These are phyloP conservation scores for Stagonosporopsis cucurbitacearum DNA, from an alignment of 2,329 filamentous ascomycete genomes.

Conservation along the genomic window DNA sequence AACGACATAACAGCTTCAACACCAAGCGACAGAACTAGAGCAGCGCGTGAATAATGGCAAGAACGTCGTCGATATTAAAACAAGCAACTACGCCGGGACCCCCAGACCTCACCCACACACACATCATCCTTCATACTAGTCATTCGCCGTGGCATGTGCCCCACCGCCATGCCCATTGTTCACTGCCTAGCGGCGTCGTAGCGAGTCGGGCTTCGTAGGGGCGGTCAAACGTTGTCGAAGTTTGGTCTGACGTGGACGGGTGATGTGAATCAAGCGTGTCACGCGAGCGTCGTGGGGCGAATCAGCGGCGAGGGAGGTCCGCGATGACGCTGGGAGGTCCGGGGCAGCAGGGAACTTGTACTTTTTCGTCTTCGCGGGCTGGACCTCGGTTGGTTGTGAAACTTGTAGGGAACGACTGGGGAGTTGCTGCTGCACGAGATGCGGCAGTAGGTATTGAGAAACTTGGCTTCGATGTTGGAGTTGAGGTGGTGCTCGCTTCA, in stretches of 20 bases:
- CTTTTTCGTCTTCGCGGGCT: background rate
- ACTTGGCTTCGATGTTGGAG: background rate
- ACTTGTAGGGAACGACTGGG: background rate
- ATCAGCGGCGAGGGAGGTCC: slow-evolving; percentile 14
- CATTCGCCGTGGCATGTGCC: slow-evolving; percentile 15
- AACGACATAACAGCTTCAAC: background rate
- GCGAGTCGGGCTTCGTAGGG: slow-evolving; percentile 15
- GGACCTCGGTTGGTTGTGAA: background rate
- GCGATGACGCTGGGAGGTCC: slow-evolving; percentile 15
- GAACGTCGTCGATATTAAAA: slow-evolving; percentile 2
- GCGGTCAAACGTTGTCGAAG: slow-evolving; percentile 13
- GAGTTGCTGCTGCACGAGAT: background rate
- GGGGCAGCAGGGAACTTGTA: slow-evolving; percentile 11
- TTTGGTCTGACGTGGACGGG: slow-evolving; percentile 19
- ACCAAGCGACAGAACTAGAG: background rate
- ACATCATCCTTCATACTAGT: slow-evolving; percentile 6
- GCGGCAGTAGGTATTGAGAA: background rate
- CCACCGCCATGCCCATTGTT: slow-evolving; percentile 12
- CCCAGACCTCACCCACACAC: slow-evolving; percentile 6
- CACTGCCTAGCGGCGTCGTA: slow-evolving; percentile 10
- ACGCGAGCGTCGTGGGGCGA: slow-evolving; percentile 10
- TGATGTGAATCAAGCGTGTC: slow-evolving; percentile 16
- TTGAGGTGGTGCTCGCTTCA: no score
- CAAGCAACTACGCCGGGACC: slow-evolving; percentile 16
- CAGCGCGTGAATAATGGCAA: background rate